phyloP scores from a whole-genome alignment of 1,284 basidiomycete genomes.

The Xanthoconium separans region DNA sequence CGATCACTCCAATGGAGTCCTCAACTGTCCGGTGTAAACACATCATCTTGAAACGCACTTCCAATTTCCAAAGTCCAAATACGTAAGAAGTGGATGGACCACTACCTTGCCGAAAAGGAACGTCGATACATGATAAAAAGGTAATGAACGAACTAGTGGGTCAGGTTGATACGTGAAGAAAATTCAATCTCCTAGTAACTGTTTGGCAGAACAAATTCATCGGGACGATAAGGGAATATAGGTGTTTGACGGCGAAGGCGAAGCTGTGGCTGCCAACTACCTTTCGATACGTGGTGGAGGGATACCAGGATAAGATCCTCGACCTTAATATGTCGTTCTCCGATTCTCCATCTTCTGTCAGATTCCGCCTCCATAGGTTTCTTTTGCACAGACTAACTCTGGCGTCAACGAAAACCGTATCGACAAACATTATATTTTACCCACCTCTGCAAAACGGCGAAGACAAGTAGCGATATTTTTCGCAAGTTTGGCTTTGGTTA shows the following conservation, averaged over 20 bases:
- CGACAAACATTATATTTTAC: conserved; percentile 5
- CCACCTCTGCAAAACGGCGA: conserved; percentile 52
- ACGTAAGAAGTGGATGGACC: not conserved
- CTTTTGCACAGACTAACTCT: conserved; percentile 45
- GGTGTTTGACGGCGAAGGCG: conserved; percentile 40
- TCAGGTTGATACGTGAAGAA: not conserved
- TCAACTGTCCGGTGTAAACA: no score
- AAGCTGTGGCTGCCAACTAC: conserved; percentile 76
- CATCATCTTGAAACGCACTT: no score
- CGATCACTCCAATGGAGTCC: no score
- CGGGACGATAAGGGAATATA: conserved; percentile 1
- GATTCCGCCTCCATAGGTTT: conserved; percentile 58
- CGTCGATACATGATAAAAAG: not conserved
- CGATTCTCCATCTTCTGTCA: conserved; percentile 61
- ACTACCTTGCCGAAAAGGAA: not conserved
- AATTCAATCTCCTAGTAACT: not conserved
- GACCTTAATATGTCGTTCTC: conserved; percentile 50
- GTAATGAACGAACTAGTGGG: not conserved
- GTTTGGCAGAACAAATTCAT: not conserved
- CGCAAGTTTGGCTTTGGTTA: conserved; percentile 63
- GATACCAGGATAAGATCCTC: conserved; percentile 69
- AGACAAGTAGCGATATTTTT: conserved; percentile 69
- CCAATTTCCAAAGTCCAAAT: no score
- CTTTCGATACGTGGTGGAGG: conserved; percentile 76
- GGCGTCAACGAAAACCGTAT: conserved; percentile 3